Percentiles rank a stretch among this genome's conserved stretches.
phyloP scores from a whole-genome alignment of 1,139 yeast species.

The Saccharomycopsis hybrid region DNA sequence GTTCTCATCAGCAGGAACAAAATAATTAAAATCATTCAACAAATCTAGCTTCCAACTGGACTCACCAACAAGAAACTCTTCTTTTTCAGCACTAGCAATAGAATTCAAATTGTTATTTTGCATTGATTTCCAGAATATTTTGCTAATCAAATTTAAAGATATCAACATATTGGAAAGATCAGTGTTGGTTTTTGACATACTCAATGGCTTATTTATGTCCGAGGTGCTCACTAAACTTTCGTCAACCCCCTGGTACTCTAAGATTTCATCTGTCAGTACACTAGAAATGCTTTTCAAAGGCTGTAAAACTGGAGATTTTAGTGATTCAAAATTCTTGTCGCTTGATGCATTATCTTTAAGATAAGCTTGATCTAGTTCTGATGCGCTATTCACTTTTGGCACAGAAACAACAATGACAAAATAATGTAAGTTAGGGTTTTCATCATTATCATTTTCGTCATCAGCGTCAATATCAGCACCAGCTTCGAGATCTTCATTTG shows the following conservation, averaged over 20 bases:
- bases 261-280: no score
- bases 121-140: constrained; percentile 16
- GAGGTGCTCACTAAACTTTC: neutral
- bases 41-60: constrained; percentile 8
- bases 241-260: neutral
- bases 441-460: constrained; percentile 2
- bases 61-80: constrained; percentile 15
- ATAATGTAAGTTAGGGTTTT: constrained; percentile 15
- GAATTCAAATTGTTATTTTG: no score
- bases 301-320: no score
- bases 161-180: constrained; percentile 12
- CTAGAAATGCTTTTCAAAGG: neutral
- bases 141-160: constrained; percentile 13
- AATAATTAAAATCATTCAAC: constrained; percentile 18
- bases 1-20: constrained; percentile 12
- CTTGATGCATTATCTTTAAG: neutral
- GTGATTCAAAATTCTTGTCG: no score
- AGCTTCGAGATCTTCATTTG: neutral
- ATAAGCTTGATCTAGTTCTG: neutral
- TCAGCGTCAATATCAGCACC: neutral
- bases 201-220: neutral
- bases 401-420: constrained; percentile 18
- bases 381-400: constrained; percentile 6
- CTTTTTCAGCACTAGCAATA: neutral
- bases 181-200: constrained; percentile 8